Evolutionary conservation across 2,329 filamentous ascomycete species (phyloP).

Genomic region (Aspergillus clavatus): DNA sequence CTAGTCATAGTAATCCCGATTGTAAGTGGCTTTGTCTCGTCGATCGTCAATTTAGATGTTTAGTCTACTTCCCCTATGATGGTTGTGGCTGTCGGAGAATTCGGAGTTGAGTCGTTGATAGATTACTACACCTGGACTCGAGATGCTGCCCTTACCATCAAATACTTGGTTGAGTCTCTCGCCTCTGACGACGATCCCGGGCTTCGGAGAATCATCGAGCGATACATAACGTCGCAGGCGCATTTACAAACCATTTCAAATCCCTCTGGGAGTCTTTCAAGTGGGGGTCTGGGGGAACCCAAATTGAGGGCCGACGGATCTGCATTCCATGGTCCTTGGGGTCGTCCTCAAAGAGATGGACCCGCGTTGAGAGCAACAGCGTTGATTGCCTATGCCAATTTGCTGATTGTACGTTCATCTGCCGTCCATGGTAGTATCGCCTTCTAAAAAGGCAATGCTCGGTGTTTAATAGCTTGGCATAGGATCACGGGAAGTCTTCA

Average conservation of each 20-base stretch:
- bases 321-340: slow-evolving; percentile 63
- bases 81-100: no score
- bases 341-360: slow-evolving; percentile 73
- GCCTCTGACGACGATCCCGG: slow-evolving; percentile 51
- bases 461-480: no score
- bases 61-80: no score
- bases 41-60: background rate
- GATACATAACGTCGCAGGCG: slow-evolving; percentile 65
- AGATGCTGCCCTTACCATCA: slow-evolving; percentile 69
- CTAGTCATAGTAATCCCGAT: slow-evolving; percentile 50
- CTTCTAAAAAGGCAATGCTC: slow-evolving; percentile 46
- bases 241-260: slow-evolving; percentile 63
- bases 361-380: slow-evolving; percentile 71
- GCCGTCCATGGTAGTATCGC: background rate
- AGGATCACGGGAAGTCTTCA: no score
- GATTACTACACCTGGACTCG: slow-evolving; percentile 77
- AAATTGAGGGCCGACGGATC: slow-evolving; percentile 65
- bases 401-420: slow-evolving; percentile 52
- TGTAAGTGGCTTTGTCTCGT: slow-evolving; percentile 39
- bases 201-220: slow-evolving; percentile 59
- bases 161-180: slow-evolving; percentile 64
- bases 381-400: slow-evolving; percentile 67
- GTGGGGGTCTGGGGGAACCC: slow-evolving; percentile 61
- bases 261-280: slow-evolving; percentile 57
- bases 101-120: no score